These are phyloP conservation scores for Antitrichia curtipendula DNA, from an alignment of 225 moss, liverwort and hornwort species.

Conservation along the genomic window DNA sequence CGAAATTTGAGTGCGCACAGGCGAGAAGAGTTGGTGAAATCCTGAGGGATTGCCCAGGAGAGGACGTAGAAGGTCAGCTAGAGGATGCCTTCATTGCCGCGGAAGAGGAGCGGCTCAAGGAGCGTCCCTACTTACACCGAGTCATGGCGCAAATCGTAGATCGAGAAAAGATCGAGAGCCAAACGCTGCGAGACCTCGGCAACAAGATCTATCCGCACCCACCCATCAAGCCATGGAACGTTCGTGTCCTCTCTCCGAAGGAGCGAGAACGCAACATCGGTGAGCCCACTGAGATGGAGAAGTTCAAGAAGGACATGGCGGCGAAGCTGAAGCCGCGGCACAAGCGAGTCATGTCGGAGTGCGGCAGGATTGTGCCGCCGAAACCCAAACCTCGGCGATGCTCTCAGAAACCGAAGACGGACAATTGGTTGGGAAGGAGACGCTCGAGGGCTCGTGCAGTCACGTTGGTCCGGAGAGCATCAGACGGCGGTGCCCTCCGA, in stretches of 20 bases:
- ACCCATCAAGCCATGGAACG: slow-evolving; percentile 14
- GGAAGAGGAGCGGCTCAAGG: slow-evolving; percentile 30
- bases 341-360: slow-evolving; percentile 30
- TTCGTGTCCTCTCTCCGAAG: background rate
- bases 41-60: slow-evolving; percentile 25
- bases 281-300: slow-evolving; percentile 6
- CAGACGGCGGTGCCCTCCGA: background rate
- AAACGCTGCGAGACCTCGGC: slow-evolving; percentile 12
- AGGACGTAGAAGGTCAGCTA: background rate
- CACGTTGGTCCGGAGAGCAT: slow-evolving; percentile 3
- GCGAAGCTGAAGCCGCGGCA: background rate
- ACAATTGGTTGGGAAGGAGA: slow-evolving; percentile 33
- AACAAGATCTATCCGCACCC: slow-evolving; percentile 14
- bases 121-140: slow-evolving; percentile 3
- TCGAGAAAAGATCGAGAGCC: slow-evolving; percentile 24
- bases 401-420: slow-evolving; percentile 22
- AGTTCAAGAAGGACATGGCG: slow-evolving; percentile 12
- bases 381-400: slow-evolving; percentile 2
- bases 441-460: slow-evolving; percentile 18
- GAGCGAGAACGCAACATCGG: slow-evolving; percentile 14
- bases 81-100: slow-evolving; percentile 19
- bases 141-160: background rate
- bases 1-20: background rate
- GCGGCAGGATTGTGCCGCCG: slow-evolving; percentile 16
- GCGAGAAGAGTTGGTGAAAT: background rate